These are phyloP conservation scores for Suillus subluteus DNA, from an alignment of 768 basidiomycete genomes.

Conservation along the genomic window DNA sequence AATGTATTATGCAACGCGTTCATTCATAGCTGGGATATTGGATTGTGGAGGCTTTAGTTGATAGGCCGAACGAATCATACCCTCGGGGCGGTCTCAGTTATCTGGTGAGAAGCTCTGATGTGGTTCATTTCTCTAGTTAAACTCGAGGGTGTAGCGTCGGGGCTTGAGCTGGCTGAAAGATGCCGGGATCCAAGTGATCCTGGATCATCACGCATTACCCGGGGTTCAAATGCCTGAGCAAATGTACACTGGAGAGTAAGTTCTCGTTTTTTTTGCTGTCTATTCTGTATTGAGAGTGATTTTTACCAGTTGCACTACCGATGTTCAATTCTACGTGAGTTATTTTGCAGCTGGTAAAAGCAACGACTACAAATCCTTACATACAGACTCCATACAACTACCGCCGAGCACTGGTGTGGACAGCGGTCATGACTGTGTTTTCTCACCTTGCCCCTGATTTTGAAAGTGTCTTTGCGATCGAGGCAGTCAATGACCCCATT, in stretches of 20 bases:
- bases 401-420: slow-evolving; percentile 77
- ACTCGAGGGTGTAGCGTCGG: slow-evolving; percentile 46
- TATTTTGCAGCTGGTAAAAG: not conserved
- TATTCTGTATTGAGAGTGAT: no score
- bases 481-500: slow-evolving; percentile 80
- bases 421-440: slow-evolving; percentile 63
- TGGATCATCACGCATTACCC: slow-evolving; percentile 75
- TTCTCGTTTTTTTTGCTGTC: no score
- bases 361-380: slow-evolving; percentile 11
- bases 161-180: slow-evolving; percentile 61
- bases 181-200: slow-evolving; percentile 67
- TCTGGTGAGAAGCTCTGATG: not conserved
- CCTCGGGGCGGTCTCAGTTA: slow-evolving; percentile 65
- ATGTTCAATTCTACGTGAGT: slow-evolving; percentile 19
- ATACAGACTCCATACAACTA: slow-evolving; percentile 70
- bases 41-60: slow-evolving; percentile 75
- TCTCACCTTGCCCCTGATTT: slow-evolving; percentile 55
- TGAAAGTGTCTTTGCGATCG: slow-evolving; percentile 64
- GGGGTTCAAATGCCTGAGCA: slow-evolving; percentile 66
- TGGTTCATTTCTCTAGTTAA: not conserved
- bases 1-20: no score
- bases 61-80: slow-evolving; percentile 62
- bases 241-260: no score
- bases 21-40: slow-evolving; percentile 71
- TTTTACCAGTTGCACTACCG: no score